Base-by-base conservation (phyloP, 495 filamentous ascomycete species). In the Penicillium canariense region DNA sequence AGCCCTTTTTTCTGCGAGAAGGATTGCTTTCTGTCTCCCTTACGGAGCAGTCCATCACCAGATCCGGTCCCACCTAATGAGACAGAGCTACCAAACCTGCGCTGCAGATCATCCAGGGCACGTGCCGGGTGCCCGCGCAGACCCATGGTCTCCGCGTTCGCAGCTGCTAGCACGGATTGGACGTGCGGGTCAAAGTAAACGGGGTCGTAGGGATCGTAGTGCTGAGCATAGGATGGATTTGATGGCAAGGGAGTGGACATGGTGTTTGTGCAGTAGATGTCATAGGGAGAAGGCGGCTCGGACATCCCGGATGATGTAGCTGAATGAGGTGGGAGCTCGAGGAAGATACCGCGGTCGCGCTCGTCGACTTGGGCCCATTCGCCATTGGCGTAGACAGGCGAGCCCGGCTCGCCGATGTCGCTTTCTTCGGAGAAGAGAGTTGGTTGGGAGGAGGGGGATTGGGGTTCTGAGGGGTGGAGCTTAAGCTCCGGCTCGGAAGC, bases 341-440 rank as follows among this genome's bases (percentile, higher is more conserved):
- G 48, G 47, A 65, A 54, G 52, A 62, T 66, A 26, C 61, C 58
- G 40, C 61, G 58, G 47, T 68, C 64, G 38, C 64, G 57, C 28
- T 58, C 59, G 56, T 63, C 50, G 20, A 66, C 61, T 38, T 65
- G 56, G 28, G 58, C 53, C 63, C 61, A 68, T 48, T 61, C 59
- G 34, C 62, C 58, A 46, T 73, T 70, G 20, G 68, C 66, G 50
- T 62, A 65, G 55, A 74, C 62, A 2, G 69, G 65, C 3, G 66
- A 68, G 15, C 71, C 71, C 1, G 71, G 71, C 49, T 75, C 72
- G 42, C 72, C 72, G 17, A 75, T 66, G 9, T 75, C 65, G 30
- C 62, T 61, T 15, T 60, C 62, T 11, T 49, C 60, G 14, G 61
- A 61, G 50, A 52, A 63, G 47, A 61, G 57, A 31, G 59, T 60